These are phyloP conservation scores for Chlorella sp. DNA, from an alignment of 139 green algal species.

Conservation along the genomic window DNA sequence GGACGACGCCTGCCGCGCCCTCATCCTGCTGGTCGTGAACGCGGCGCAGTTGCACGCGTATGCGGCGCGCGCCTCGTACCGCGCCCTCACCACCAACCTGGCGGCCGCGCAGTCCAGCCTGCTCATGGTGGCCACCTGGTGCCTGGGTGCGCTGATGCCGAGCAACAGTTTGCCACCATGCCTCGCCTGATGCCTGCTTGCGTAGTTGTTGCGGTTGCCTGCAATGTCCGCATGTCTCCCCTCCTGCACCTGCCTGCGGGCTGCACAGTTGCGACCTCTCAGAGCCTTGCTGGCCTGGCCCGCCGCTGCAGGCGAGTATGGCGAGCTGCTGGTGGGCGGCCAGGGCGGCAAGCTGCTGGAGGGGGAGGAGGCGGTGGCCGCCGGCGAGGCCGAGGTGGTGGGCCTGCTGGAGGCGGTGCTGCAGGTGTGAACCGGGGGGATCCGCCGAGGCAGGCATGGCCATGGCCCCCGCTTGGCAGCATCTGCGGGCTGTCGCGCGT, in stretches of 20 bases:
- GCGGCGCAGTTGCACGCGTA: conserved; percentile 88
- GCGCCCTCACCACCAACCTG: conserved; percentile 40
- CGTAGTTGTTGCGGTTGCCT: too few species aligned
- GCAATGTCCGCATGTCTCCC: too few species aligned
- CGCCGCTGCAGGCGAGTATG: conserved; percentile 78
- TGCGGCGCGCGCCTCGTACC: conserved; percentile 60
- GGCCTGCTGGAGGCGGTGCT: conserved; percentile 61
- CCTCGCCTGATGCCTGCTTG: too few species aligned
- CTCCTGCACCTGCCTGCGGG: too few species aligned
- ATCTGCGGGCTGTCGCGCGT: too few species aligned
- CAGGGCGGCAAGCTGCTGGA: conserved; percentile 61
- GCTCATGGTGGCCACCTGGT: conserved; percentile 77
- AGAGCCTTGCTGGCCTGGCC: too few species aligned
- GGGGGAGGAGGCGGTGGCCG: conserved; percentile 63
- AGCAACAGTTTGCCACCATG: too few species aligned
- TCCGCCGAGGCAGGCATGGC: not conserved
- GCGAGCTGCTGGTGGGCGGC: conserved; percentile 81
- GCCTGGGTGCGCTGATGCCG: conserved; percentile 83
- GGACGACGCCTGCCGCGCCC: conserved; percentile 80
- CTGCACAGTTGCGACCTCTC: too few species aligned
- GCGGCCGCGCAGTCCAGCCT: conserved; percentile 56
- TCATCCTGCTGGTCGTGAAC: conserved; percentile 92
- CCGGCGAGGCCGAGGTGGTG: conserved; percentile 66
- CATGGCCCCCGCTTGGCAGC: too few species aligned
- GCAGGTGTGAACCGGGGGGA: not conserved